Evolutionary conservation across 176 grass and related monocot genomes (phyloP), one percentile per base, ranked within the genome.

Genomic region (Cenchrus purpureus): DNA sequence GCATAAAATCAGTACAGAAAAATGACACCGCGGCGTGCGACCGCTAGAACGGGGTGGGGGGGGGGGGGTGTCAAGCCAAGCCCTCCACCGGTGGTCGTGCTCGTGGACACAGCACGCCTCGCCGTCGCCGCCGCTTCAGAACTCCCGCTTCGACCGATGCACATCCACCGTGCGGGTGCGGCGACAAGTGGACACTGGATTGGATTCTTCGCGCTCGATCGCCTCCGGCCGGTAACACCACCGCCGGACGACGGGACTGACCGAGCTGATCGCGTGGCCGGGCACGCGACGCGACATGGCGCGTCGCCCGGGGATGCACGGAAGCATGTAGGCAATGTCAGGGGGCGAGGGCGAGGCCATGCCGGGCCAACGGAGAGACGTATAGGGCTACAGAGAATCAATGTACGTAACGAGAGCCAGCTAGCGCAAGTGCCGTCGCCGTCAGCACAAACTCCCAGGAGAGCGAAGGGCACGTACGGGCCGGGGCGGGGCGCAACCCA

Each of bases 361-460:
- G 83, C 71, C 31, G 48, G 71, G 54, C 72, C 73, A 25, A 42
- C 66, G 11, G 50, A 66, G 11, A 57, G 29, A 29, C 65, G 37
- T 16, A 78, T 28, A 0, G 66, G 49, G 54, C 57, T 49, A 28
- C 64, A 78, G 6, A 32, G 68, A 31, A 60, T 82, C 70, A 68
- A 65, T 60, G 87, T 85, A 51, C 79, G 78, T 81, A 63, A 31
- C 50, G 16, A 22, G 77, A 14, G 71, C 70, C 16, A 37, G 85
- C 51, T n/a, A 79, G 55, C 68, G 55, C 68, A 54, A 87, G 69
- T 86, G 73, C 40, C 84, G 19, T 90, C 88, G 12, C 40, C 79
- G 58, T 86, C 88, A 59, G 71, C 66, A 77, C 73, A 82, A 90
- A 86, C 88, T 83, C 65, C 88, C 88, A 57, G 42, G 84, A 86